Evolutionary conservation across 306 rosid species (phyloP).

Genomic region (Prinsepia uniflora): DNA sequence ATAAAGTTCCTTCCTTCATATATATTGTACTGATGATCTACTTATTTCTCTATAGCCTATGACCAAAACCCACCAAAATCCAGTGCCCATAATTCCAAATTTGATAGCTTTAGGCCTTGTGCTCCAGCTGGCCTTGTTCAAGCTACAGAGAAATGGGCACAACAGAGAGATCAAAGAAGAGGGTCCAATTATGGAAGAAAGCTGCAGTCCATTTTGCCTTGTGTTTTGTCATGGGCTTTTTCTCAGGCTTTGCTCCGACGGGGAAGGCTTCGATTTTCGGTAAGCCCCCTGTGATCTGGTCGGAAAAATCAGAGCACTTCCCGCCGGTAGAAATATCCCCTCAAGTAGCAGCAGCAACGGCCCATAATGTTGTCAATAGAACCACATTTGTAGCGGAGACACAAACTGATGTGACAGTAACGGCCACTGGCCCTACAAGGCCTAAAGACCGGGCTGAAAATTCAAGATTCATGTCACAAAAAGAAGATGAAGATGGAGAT

Average conservation of each 20-base stretch:
- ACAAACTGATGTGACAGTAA: not conserved
- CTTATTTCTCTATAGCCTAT: constrained; percentile 22
- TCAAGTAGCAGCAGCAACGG: not conserved
- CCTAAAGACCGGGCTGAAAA: constrained; percentile 17
- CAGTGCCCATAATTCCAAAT: not conserved
- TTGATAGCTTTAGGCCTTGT: constrained; percentile 8
- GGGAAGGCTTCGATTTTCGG: constrained; percentile 48
- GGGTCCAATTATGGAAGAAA: constrained; percentile 70
- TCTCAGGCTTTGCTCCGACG: constrained; percentile 86
- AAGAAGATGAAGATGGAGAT: not conserved
- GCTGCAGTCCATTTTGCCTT: constrained; percentile 76
- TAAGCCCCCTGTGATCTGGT: constrained; percentile 12
- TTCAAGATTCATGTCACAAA: not conserved
- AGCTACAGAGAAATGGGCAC: constrained; percentile 51
- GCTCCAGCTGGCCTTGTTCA: not conserved
- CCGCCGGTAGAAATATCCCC: constrained; percentile 26
- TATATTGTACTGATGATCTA: constrained; percentile 5
- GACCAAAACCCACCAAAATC: constrained; percentile 15
- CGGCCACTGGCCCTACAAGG: constrained; percentile 25
- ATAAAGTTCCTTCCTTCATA: constrained; percentile 15
- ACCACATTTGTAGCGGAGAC: constrained; percentile 34
- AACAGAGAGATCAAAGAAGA: constrained; percentile 77
- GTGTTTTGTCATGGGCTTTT: constrained; percentile 87
- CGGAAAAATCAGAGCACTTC: constrained; percentile 29
- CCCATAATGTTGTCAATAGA: constrained; percentile 11